Base-by-base conservation (phyloP, 2,329 filamentous ascomycete species). In the Cucurbitaria berberidis region DNA sequence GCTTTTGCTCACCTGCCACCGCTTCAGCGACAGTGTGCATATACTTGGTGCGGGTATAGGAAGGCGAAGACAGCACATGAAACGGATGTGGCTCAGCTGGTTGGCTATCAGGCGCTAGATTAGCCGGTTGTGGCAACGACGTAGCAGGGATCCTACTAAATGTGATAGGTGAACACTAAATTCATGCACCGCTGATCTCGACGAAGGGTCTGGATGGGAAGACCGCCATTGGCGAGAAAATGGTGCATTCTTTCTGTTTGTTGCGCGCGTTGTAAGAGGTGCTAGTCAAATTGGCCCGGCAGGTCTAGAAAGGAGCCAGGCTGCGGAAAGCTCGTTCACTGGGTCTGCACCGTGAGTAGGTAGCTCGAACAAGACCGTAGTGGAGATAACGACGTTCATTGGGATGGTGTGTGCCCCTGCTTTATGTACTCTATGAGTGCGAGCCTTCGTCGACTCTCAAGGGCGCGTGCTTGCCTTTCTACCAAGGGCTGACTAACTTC, bases 101-200 rank as follows among this genome's bases (percentile, higher is more conserved):
- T 57, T 57, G 59, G 53, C 46, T 59, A 38, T 49, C 40, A 47
- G 40, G 36, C 39, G 41, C 45, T 46, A 16, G 41, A 48, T 48
- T 45, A 53, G 35, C 42, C 51, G 48, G 48, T 51, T 45, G 53
- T 55, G 46, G 59, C 48, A 45, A 50, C 22, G 32, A n/a, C 21
- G 40, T 26, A 29, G 34, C 55, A 55, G 46, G 54, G 48, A 48
- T 55, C 45, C 40, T 38, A 24, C 21, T 29, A 40, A 19, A 30
- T 38, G 16, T 60, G 51, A 60, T 53, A 57, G 57, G 57, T 44
- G 29, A 40, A 55, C 29, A 34, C 48, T 44, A 51, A 49, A 55
- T 46, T 53, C 38, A 52, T 43, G 22, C 29, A 43, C 50, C 24
- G 45, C 47, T 49, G 45, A 46, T 15, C 34, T 38, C 29, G 27